Percentiles rank a stretch among this genome's conserved stretches.
Evolutionary conservation across 2,329 filamentous ascomycete species (phyloP).

Genomic region (Alternaria conjuncta): DNA sequence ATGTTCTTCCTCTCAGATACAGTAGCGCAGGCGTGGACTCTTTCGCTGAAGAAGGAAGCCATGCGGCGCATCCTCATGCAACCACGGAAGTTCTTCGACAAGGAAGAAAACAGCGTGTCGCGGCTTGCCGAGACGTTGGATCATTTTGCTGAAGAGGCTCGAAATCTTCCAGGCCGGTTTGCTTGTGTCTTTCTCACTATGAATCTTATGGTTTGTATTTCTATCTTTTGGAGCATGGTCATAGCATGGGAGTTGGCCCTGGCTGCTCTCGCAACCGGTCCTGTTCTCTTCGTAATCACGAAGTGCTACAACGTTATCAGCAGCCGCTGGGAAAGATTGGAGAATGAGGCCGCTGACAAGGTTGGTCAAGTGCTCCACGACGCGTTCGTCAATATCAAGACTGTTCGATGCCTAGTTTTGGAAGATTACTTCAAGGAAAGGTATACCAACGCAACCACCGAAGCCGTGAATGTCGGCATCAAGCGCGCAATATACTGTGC

Average conservation of each 20-base stretch:
- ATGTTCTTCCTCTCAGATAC: conserved; percentile 76
- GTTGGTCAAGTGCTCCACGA: conserved; percentile 73
- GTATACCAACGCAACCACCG: conserved; percentile 60
- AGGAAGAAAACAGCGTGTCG: conserved; percentile 67
- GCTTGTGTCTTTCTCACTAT: conserved; percentile 73
- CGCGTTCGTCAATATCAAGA: conserved; percentile 77
- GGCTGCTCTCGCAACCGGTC: conserved; percentile 72
- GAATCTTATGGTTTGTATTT: conserved; percentile 69
- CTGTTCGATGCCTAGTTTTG: conserved; percentile 76
- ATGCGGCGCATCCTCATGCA: conserved; percentile 75
- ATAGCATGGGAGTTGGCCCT: conserved; percentile 83
- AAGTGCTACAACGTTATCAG: conserved; percentile 70
- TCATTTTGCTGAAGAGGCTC: conserved; percentile 84
- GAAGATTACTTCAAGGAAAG: conserved; percentile 74
- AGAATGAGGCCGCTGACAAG: conserved; percentile 67
- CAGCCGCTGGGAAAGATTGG: conserved; percentile 73
- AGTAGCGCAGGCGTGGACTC: conserved; percentile 78
- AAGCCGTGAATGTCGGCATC: conserved; percentile 66
- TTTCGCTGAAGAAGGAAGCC: conserved; percentile 71
- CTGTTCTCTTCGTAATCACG: conserved; percentile 71
- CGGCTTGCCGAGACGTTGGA: conserved; percentile 76
- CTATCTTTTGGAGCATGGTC: conserved; percentile 74
- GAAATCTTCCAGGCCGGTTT: conserved; percentile 80
- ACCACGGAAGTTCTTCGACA: conserved; percentile 79
- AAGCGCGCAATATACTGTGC: conserved; percentile 72